Percentiles rank a stretch among this genome's conserved stretches.
phyloP scores from a whole-genome alignment of 1,284 basidiomycete genomes.

The Hemileia vastatrix region DNA sequence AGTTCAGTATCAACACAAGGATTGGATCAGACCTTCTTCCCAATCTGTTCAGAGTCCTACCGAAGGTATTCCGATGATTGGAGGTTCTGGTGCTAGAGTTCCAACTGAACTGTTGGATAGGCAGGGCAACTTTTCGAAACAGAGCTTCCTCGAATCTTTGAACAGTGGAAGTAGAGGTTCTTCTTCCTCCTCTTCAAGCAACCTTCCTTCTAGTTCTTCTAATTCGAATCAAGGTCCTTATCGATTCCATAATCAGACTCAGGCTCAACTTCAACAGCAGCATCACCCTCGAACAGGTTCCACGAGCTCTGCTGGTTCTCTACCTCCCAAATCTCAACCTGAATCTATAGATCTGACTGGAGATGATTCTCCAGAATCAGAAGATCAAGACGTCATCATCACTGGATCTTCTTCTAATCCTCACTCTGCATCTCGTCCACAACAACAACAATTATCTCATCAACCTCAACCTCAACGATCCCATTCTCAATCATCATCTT shows the following conservation, averaged over 20 bases:
- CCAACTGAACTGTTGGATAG: constrained; percentile 32
- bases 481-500: neutral
- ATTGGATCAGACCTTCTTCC: neutral
- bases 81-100: constrained; percentile 35
- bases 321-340: too few species aligned
- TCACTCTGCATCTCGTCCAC: neutral
- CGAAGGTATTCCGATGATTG: constrained; percentile 21
- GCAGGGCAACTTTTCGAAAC: constrained; percentile 26
- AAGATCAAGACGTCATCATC: neutral
- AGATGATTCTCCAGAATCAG: too few species aligned
- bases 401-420: neutral
- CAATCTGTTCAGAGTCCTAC: neutral
- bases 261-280: too few species aligned
- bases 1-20: neutral
- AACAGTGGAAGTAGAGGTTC: neutral
- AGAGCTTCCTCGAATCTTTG: neutral
- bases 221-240: too few species aligned
- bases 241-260: too few species aligned
- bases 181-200: neutral
- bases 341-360: too few species aligned
- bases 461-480: neutral
- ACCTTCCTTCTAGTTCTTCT: neutral
- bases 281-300: too few species aligned
- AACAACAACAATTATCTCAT: too few species aligned
- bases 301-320: too few species aligned